These are phyloP conservation scores for Digitaria exilis DNA, from an alignment of 202 grass and related monocot genomes.

Conservation along the genomic window DNA sequence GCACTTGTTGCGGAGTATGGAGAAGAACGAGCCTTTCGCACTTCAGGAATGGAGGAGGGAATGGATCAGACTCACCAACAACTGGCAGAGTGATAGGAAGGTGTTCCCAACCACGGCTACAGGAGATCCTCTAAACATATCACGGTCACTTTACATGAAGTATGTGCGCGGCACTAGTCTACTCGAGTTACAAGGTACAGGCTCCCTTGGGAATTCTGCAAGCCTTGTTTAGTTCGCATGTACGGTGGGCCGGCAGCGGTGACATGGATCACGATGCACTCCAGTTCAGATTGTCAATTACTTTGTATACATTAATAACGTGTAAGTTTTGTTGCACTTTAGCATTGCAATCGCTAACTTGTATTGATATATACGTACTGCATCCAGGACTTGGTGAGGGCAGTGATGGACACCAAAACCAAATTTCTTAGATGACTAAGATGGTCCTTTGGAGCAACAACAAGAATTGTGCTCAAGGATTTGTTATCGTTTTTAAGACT, in stretches of 20 bases:
- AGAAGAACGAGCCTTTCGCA: conserved; percentile 51
- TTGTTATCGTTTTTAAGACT: no score
- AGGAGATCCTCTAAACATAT: conserved; percentile 63
- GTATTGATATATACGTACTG: no score
- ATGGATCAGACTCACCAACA: conserved; percentile 78
- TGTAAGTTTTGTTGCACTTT: no score
- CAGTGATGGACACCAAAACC: no score
- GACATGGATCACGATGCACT: not conserved
- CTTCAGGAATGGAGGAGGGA: conserved; percentile 73
- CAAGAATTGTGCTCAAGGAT: no score
- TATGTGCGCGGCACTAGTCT: conserved; percentile 36
- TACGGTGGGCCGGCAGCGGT: no score
- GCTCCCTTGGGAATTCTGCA: not conserved
- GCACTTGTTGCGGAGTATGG: conserved; percentile 57
- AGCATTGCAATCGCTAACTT: no score
- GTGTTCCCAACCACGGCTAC: conserved; percentile 49
- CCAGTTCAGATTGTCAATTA: not conserved
- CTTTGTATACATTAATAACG: no score
- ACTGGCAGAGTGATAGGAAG: conserved; percentile 70
- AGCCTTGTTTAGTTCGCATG: no score
- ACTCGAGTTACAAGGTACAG: not conserved
- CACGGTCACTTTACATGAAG: conserved; percentile 50
- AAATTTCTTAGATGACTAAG: no score
- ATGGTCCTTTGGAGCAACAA: no score
- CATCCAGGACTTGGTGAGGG: no score